These are phyloP conservation scores for Aethionema arabicum DNA, from an alignment of 345 rosid species.

Conservation along the genomic window DNA sequence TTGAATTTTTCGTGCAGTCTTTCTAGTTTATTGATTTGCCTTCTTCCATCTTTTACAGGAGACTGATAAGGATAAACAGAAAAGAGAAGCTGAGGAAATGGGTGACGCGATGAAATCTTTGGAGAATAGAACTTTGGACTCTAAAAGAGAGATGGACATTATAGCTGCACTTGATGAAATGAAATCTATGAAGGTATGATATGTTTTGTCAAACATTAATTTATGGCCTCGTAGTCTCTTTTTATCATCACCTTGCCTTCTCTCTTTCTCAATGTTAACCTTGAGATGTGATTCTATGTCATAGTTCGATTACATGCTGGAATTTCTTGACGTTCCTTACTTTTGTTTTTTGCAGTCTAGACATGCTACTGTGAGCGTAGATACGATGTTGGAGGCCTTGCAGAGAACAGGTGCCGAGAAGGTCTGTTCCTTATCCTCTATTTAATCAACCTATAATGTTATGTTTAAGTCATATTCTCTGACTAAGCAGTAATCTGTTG, in stretches of 20 bases:
- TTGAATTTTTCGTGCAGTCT: neutral
- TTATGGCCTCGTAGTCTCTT: neutral
- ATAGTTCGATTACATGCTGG: neutral
- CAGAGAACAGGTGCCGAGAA: slow-evolving; percentile 62
- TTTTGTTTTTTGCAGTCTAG: slow-evolving; percentile 58
- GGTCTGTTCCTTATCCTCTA: slow-evolving; percentile 41
- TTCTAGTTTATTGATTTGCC: slow-evolving; percentile 17
- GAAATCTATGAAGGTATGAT: slow-evolving; percentile 76
- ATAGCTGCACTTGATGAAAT: slow-evolving; percentile 91
- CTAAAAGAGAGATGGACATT: slow-evolving; percentile 93
- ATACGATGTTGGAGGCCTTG: slow-evolving; percentile 89
- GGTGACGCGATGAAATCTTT: slow-evolving; percentile 95
- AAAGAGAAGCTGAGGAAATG: slow-evolving; percentile 82
- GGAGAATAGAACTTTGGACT: slow-evolving; percentile 88
- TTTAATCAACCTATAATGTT: neutral
- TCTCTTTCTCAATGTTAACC: neutral
- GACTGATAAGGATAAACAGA: slow-evolving; percentile 51
- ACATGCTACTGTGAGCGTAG: slow-evolving; percentile 88
- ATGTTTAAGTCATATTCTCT: neutral
- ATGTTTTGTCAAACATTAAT: neutral
- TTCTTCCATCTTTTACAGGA: slow-evolving; percentile 36
- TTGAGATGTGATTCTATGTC: slow-evolving; percentile 4
- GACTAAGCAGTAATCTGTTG: neutral
- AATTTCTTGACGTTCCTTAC: neutral
- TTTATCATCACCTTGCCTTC: neutral